A percentile compares a stretch with the other conserved stretches of the same genome.
phyloP scores from a whole-genome alignment of 495 filamentous ascomycete genomes.

The Platismatia glauca region DNA sequence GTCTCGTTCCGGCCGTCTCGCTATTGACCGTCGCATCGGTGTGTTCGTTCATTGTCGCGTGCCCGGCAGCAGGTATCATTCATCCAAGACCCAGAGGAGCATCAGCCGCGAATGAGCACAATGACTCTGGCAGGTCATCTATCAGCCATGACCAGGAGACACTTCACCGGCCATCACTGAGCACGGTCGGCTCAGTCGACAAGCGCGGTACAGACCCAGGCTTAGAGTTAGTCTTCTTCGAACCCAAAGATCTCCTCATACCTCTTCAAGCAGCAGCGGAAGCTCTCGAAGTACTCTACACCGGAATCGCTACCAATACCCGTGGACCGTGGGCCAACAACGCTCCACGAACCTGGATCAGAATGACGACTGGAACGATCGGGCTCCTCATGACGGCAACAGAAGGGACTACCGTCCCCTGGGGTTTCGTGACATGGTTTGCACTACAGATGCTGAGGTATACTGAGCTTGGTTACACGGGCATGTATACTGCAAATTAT shows the following conservation, averaged over 20 bases:
- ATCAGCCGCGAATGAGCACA: not conserved
- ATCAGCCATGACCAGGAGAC: not conserved
- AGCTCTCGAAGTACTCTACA: not conserved
- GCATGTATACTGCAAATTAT: not conserved
- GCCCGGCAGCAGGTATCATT: not conserved
- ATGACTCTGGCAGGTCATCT: not conserved
- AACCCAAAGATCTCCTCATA: not conserved
- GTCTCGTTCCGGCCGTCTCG: not conserved
- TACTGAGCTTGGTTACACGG: not conserved
- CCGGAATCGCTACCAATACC: not conserved
- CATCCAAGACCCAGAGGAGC: not conserved
- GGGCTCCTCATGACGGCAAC: not conserved
- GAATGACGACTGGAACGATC: not conserved
- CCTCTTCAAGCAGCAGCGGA: not conserved
- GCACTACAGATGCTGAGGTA: not conserved
- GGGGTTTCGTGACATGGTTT: constrained; percentile 1
- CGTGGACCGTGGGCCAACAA: not conserved
- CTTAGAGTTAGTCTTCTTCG: not conserved
- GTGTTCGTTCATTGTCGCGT: not conserved
- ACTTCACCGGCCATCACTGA: not conserved
- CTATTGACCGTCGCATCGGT: not conserved
- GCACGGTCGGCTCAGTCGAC: not conserved
- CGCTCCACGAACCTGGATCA: not conserved
- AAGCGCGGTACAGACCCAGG: not conserved
- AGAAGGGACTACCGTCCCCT: not conserved